Percentiles rank a stretch among this genome's conserved stretches.
Conservation (phyloP, 2,329 filamentous ascomycete species). For the Aphanoascus verrucosus region DNA sequence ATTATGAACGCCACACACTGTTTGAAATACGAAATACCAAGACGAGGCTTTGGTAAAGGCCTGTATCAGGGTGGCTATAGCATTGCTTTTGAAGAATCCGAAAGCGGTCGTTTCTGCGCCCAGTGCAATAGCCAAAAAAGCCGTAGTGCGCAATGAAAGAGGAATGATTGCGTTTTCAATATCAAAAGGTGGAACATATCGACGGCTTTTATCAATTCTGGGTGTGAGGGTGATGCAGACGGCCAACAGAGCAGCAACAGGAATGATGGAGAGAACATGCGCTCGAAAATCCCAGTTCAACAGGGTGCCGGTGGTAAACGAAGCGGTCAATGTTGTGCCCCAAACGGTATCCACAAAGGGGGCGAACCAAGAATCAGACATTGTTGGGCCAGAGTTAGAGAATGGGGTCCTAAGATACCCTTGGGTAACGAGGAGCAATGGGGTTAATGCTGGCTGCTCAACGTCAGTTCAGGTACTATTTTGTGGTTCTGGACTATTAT, state of each 20-base stretch:
- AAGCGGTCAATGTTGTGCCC: conserved; percentile 20
- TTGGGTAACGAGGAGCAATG: conserved; percentile 23
- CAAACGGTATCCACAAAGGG: conserved; percentile 17
- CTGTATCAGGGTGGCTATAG: not conserved
- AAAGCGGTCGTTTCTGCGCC: conserved; percentile 1
- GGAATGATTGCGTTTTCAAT: conserved; percentile 1
- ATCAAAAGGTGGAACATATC: conserved; percentile 4
- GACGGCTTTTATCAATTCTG: not conserved
- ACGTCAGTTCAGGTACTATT: not conserved
- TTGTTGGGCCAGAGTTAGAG: not conserved
- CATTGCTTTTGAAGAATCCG: not conserved
- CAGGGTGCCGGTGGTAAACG: conserved; percentile 20
- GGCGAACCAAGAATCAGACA: conserved; percentile 12
- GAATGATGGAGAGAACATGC: conserved; percentile 22
- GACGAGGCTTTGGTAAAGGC: conserved; percentile 3
- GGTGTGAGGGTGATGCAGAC: conserved; percentile 21
- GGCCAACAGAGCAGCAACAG: conserved; percentile 22
- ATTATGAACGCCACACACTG: conserved; percentile 1
- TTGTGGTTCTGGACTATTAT: not conserved
- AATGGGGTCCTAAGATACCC: conserved; percentile 16
- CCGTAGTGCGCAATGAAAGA: conserved; percentile 9
- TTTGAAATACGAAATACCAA: conserved; percentile 13
- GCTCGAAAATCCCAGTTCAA: conserved; percentile 22
- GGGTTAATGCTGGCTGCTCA: conserved; percentile 25
- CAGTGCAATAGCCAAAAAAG: conserved; percentile 1